Percentiles rank a stretch among this genome's conserved stretches.
phyloP scores from a whole-genome alignment of 768 basidiomycete species.

The Mycena alexandri region DNA sequence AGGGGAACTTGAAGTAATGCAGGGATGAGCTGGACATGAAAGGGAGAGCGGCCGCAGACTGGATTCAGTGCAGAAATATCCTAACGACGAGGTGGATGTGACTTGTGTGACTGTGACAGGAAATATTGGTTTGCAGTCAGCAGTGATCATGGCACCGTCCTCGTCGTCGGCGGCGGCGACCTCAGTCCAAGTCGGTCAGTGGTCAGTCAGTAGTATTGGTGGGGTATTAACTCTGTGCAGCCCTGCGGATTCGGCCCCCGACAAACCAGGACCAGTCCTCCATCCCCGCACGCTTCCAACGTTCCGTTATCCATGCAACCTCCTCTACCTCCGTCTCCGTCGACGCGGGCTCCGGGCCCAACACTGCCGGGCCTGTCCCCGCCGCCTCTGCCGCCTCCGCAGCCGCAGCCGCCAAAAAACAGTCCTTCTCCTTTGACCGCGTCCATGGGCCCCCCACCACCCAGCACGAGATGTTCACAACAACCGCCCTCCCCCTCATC shows the following conservation, averaged over 20 bases:
- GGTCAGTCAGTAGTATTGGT: not conserved
- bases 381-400: slow-evolving; percentile 59
- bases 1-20: no score
- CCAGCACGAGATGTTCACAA: slow-evolving; percentile 88
- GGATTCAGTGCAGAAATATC: no score
- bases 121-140: slow-evolving; percentile 1
- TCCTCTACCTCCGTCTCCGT: slow-evolving; percentile 85
- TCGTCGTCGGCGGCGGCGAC: slow-evolving; percentile 79
- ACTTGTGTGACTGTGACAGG: slow-evolving; percentile 1
- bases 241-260: slow-evolving; percentile 91
- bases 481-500: slow-evolving; percentile 87
- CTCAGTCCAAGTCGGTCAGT: slow-evolving; percentile 94
- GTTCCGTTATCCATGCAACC: slow-evolving; percentile 84
- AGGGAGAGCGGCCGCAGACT: no score
- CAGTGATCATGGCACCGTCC: slow-evolving; percentile 74
- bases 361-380: slow-evolving; percentile 63
- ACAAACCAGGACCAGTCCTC: slow-evolving; percentile 86
- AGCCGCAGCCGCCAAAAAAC: slow-evolving; percentile 74
- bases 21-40: no score
- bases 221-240: slow-evolving; percentile 57
- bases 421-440: slow-evolving; percentile 93
- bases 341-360: slow-evolving; percentile 70
- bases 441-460: slow-evolving; percentile 89
- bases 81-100: no score
- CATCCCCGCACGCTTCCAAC: slow-evolving; percentile 95